Conservation (phyloP, 495 filamentous ascomycete species). For the Penicillium crystallinum region DNA sequence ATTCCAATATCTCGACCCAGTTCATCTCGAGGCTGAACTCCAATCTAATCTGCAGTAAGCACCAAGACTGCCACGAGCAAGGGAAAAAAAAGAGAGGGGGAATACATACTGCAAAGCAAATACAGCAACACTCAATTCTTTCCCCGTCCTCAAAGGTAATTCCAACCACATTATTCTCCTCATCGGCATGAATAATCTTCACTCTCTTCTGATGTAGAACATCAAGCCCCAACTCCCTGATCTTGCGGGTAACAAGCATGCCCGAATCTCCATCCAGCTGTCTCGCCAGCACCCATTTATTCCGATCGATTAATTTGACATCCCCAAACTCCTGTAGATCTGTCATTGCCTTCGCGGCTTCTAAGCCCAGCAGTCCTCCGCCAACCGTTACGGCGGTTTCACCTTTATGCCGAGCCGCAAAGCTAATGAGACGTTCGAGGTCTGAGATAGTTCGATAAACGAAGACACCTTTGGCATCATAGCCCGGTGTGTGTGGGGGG, state of each 20-base stretch:
- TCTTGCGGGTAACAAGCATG: constrained; percentile 76
- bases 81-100: constrained; percentile 6
- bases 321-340: constrained; percentile 72
- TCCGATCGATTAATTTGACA: constrained; percentile 83
- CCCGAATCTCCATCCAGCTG: constrained; percentile 87
- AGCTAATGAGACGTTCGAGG: constrained; percentile 74
- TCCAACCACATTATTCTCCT: constrained; percentile 63
- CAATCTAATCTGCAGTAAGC: constrained; percentile 47
- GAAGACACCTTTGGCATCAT: constrained; percentile 84
- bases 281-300: constrained; percentile 80
- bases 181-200: constrained; percentile 62
- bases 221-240: constrained; percentile 74
- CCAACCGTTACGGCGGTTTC: constrained; percentile 76
- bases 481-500: constrained; percentile 72
- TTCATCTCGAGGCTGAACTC: constrained; percentile 79
- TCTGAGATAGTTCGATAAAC: constrained; percentile 93
- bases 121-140: constrained; percentile 71
- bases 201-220: constrained; percentile 78
- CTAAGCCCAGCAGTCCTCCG: constrained; percentile 84
- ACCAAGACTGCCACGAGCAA: not conserved
- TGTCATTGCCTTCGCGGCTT: constrained; percentile 95
- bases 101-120: constrained; percentile 75
- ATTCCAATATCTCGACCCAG: constrained; percentile 68
- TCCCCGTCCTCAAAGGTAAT: constrained; percentile 84
- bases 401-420: constrained; percentile 60